A percentile compares a stretch with the other conserved stretches of the same genome.
Evolutionary conservation across 176 grass and related monocot genomes (phyloP).

Genomic region (Triticum urartu): DNA sequence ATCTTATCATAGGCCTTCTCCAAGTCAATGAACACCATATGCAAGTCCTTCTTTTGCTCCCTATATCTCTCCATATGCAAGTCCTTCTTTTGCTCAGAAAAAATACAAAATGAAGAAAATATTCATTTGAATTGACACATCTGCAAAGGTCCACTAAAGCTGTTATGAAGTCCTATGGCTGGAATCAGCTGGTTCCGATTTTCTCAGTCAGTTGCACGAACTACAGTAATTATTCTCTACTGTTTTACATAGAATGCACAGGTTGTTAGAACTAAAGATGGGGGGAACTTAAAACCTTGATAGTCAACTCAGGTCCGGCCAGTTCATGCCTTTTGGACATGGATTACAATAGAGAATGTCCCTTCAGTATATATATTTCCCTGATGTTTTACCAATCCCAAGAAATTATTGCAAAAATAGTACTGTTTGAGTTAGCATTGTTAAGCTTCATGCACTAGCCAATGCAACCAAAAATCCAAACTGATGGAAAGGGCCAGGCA

Average conservation of each 20-base stretch:
- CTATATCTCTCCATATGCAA: too few species aligned
- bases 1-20: too few species aligned
- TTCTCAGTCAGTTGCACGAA: background rate
- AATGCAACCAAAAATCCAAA: too few species aligned
- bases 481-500: too few species aligned
- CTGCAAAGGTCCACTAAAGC: background rate
- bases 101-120: background rate
- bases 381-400: background rate
- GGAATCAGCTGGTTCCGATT: background rate
- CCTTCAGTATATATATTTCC: background rate
- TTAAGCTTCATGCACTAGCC: too few species aligned
- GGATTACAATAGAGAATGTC: slow-evolving; percentile 5
- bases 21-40: too few species aligned
- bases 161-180: slow-evolving; percentile 3
- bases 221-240: background rate
- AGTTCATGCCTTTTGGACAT: background rate
- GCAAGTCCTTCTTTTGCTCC: too few species aligned
- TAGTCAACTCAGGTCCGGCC: background rate
- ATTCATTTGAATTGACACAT: slow-evolving; percentile 8
- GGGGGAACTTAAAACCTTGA: background rate
- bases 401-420: background rate
- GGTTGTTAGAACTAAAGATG: background rate
- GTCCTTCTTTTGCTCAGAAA: background rate
- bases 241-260: background rate
- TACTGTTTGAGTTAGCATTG: background rate